Evolutionary conservation across 2,329 filamentous ascomycete genomes (phyloP).

Genomic region (Fusarium robinianum): DNA sequence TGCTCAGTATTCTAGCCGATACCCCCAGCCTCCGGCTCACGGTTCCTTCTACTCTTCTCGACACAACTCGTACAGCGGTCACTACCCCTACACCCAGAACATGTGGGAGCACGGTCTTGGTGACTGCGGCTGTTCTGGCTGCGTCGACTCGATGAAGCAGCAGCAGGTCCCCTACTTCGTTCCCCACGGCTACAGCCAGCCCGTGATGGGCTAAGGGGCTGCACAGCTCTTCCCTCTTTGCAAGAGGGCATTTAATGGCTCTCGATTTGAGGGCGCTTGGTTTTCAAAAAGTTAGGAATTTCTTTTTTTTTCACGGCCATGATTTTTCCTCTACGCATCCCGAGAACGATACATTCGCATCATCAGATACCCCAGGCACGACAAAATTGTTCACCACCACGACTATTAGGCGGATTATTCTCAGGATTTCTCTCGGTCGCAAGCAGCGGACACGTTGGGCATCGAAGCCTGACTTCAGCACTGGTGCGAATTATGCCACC

Average conservation of each 20-base stretch:
- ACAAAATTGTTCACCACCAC: constrained; percentile 42
- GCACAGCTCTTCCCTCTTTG: constrained; percentile 17
- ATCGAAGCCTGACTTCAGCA: not conserved
- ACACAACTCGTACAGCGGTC: constrained; percentile 46
- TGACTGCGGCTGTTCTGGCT: constrained; percentile 56
- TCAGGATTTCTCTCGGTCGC: constrained; percentile 30
- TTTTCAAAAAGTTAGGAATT: constrained; percentile 35
- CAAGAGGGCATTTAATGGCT: constrained; percentile 27
- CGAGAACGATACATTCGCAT: constrained; percentile 43
- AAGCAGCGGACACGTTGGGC: constrained; percentile 18
- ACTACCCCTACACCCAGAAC: constrained; percentile 52
- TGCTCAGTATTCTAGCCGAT: constrained; percentile 50
- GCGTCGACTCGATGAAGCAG: constrained; percentile 53
- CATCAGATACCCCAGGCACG: constrained; percentile 49
- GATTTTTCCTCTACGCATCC: constrained; percentile 41
- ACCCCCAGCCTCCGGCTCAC: constrained; percentile 49
- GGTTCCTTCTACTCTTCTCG: constrained; percentile 49
- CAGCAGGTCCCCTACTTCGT: constrained; percentile 55
- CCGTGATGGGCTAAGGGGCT: constrained; percentile 56
- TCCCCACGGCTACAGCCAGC: constrained; percentile 55
- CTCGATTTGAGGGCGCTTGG: constrained; percentile 20
- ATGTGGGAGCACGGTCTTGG: constrained; percentile 57
- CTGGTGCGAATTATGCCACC: not conserved
- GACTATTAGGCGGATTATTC: constrained; percentile 37
- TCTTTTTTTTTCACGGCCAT: constrained; percentile 41